phyloP scores from a whole-genome alignment of 2,329 filamentous ascomycete species.

The Nannizziopsis arthrosporioides region DNA sequence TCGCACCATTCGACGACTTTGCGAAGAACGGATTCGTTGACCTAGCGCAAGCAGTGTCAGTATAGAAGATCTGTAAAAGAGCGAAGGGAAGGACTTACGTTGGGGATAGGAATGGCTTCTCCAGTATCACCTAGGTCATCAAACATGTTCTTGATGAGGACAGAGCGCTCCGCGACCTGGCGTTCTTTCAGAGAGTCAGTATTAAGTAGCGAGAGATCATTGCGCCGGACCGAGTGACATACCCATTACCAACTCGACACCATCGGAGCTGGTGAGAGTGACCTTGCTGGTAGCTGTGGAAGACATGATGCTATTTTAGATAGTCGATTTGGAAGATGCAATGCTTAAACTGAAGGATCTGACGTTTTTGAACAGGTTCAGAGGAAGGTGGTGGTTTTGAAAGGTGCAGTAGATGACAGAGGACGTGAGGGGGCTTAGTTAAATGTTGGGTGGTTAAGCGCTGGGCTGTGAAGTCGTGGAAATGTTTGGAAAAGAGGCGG shows the following conservation, averaged over 20 bases:
- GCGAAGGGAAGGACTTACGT: conserved; percentile 22
- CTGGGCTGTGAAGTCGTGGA: too few relatives aligned
- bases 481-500: too few relatives aligned
- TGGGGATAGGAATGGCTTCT: conserved; percentile 61
- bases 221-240: conserved; percentile 22
- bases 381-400: too few relatives aligned
- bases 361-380: too few relatives aligned
- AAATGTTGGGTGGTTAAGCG: too few relatives aligned
- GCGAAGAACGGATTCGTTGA: conserved; percentile 83
- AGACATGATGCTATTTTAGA: conserved; percentile 8
- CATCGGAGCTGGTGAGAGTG: conserved; percentile 42
- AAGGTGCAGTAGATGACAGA: too few relatives aligned
- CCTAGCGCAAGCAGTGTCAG: conserved; percentile 35
- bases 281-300: conserved; percentile 26
- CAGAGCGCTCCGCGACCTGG: conserved; percentile 74
- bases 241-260: conserved; percentile 41
- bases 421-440: too few relatives aligned
- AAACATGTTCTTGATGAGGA: conserved; percentile 97
- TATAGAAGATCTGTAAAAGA: not conserved
- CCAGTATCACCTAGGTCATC: conserved; percentile 67
- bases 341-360: too few relatives aligned
- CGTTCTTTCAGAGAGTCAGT: conserved; percentile 47
- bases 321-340: too few relatives aligned
- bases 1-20: conserved; percentile 99
- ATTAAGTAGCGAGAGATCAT: not conserved